Percentiles rank a stretch among this genome's conserved stretches.
Evolutionary conservation across 2,329 filamentous ascomycete species (phyloP).

Genomic region (Sporothrix schenckii): DNA sequence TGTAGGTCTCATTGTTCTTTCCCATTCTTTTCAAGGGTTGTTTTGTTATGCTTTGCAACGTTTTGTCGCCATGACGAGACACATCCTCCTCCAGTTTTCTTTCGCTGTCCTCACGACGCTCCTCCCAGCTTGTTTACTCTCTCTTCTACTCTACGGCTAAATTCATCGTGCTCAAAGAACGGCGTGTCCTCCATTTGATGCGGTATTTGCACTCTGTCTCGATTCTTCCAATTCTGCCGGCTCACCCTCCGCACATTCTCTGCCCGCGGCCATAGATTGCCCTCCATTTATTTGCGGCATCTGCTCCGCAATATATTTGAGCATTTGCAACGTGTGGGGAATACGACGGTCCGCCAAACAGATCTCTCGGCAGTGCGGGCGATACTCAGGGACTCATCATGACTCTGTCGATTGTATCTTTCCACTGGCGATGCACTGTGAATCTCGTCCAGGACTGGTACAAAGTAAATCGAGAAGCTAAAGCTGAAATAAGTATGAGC

Average conservation of each 20-base stretch:
- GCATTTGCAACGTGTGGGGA: background rate
- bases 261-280: background rate
- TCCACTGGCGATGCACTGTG: too few species aligned
- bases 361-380: background rate
- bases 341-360: background rate
- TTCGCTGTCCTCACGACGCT: background rate
- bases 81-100: too few species aligned
- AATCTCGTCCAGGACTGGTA: too few species aligned
- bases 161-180: background rate
- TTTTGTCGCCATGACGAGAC: too few species aligned
- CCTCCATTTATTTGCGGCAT: background rate
- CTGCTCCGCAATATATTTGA: background rate
- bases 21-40: too few species aligned
- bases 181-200: background rate
- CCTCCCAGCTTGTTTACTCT: background rate
- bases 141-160: background rate
- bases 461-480: too few species aligned
- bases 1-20: too few species aligned
- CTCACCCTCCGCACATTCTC: background rate
- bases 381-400: too few species aligned
- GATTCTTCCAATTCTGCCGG: constrained; percentile 4
- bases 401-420: too few species aligned
- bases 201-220: background rate
- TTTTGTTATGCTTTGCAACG: too few species aligned
- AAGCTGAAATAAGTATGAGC: too few species aligned